Conservation (phyloP, 805 yeast genomes). For the Pichia manshurica region DNA sequence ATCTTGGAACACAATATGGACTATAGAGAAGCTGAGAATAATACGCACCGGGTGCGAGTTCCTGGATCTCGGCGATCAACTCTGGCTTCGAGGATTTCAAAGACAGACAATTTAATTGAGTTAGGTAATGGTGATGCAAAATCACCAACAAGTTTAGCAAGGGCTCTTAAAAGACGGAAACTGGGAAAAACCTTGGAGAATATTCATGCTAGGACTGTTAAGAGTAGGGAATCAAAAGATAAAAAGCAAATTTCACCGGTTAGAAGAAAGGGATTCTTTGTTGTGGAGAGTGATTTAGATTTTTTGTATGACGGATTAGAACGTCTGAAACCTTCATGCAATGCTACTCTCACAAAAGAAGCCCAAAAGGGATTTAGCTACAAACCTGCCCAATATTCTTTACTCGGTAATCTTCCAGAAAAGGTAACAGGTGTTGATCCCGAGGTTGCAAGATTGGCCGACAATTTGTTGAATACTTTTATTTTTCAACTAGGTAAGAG, state of each 20-base stretch:
- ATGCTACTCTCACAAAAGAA: constrained; percentile 5
- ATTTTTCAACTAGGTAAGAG: constrained; percentile 17
- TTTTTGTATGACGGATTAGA: constrained; percentile 15
- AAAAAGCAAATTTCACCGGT: not conserved
- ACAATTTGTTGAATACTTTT: constrained; percentile 18
- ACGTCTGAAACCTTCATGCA: constrained; percentile 1
- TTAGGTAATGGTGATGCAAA: not conserved
- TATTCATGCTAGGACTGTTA: not conserved
- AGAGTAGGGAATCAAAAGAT: not conserved
- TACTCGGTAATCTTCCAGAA: constrained; percentile 12
- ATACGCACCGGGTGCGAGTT: not conserved
- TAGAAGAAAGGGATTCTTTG: constrained; percentile 6
- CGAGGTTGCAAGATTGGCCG: constrained; percentile 11
- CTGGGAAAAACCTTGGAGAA: not conserved
- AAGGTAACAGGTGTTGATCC: constrained; percentile 5
- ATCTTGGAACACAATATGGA: constrained; percentile 6
- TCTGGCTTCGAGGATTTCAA: not conserved
- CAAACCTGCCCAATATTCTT: constrained; percentile 16
- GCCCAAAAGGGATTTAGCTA: constrained; percentile 14
- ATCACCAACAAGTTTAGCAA: not conserved
- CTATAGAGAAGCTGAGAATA: not conserved
- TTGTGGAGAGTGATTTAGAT: constrained; percentile 14
- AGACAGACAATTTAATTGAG: not conserved
- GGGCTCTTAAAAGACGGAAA: not conserved
- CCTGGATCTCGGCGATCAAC: not conserved